Evolutionary conservation across 2,329 filamentous ascomycete genomes (phyloP), one percentile per base, ranked within the genome.

Genomic region (Alternaria alternata): DNA sequence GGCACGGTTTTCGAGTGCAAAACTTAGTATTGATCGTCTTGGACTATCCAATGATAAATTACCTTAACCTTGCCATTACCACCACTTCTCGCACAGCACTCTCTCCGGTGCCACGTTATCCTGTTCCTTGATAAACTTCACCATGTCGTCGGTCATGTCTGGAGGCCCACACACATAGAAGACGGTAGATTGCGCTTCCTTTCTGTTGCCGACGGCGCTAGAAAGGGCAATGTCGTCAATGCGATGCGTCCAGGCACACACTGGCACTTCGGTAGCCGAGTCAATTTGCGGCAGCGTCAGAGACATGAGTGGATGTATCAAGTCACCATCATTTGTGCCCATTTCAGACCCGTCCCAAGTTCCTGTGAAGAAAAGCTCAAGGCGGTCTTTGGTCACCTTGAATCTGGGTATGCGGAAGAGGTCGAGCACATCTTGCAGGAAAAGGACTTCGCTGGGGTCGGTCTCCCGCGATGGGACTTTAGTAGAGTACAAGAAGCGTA

Each of bases 401-500:
- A 67, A 63, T 28, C 69, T 69, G 24, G 69, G 71, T 66, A 67
- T 70, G 32, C 70, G 63, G 65, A 78, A 76, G 6, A 76, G 62
- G 44, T 70, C 63, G 24, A 77, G 66, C 18, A 80, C 70, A 6
- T 73, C 67, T 28, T 74, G 69, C 8, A 78, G 72, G 56, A 79
- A 80, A 8, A 80, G 70, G 22, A 79, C 72, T 55, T 78, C 66
- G 22, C 60, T 55, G 12, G 66, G 68, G 34, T 71, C 63, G n/a
- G 73, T 67, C 47, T 73, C 69, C 51, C 63, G 64, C 22, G 70
- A 73, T 8, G 75, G 73, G 6, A 76, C 67, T 63, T 84, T 85
- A 18, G 81, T 86, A 3, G 86, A 86, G 74, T 94, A 94, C 32
- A 94, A 67, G 58, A 93, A 82, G 42, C 83, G 80, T 16, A 92